phyloP scores from a whole-genome alignment of 768 basidiomycete species.

The Tremella yokohamensis region DNA sequence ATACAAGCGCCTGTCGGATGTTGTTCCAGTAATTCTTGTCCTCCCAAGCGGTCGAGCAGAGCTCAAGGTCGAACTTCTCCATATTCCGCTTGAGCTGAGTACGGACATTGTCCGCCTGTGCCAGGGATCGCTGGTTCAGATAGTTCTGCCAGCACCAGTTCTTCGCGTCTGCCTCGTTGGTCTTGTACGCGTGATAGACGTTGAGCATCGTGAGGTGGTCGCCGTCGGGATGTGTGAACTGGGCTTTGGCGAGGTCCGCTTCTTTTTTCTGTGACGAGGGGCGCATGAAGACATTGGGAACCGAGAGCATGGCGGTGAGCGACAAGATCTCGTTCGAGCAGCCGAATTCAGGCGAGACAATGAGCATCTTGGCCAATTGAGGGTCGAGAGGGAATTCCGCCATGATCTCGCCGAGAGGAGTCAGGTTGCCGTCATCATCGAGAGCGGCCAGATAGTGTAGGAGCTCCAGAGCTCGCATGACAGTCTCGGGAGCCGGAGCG shows the following conservation, averaged over 20 bases:
- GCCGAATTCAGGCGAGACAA: conserved; percentile 87
- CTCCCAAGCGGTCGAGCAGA: conserved; percentile 64
- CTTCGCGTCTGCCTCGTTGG: conserved; percentile 66
- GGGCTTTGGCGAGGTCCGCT: conserved; percentile 85
- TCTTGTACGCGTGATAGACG: conserved; percentile 86
- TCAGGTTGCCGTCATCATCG: conserved; percentile 90
- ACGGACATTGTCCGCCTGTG: conserved; percentile 90
- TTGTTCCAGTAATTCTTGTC: conserved; percentile 68
- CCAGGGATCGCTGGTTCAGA: conserved; percentile 73
- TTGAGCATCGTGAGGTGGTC: conserved; percentile 93
- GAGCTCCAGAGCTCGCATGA: conserved; percentile 93
- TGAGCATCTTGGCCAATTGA: conserved; percentile 91
- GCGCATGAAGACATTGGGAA: conserved; percentile 91
- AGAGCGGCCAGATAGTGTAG: conserved; percentile 87
- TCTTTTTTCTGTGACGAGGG: conserved; percentile 83
- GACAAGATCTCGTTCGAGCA: conserved; percentile 95
- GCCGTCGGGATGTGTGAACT: conserved; percentile 87
- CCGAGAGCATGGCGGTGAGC: conserved; percentile 96
- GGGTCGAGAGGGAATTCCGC: conserved; percentile 99
- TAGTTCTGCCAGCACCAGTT: conserved; percentile 92
- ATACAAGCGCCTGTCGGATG: conserved; percentile 77
- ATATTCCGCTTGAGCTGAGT: conserved; percentile 81
- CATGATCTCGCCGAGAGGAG: conserved; percentile 82
- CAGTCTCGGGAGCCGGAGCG: conserved; percentile 88
- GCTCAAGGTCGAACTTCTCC: conserved; percentile 80